Evolutionary conservation across 805 yeast genomes (phyloP), one percentile per base, ranked within the genome.

Genomic region (Teunomyces barrocoloradensis): DNA sequence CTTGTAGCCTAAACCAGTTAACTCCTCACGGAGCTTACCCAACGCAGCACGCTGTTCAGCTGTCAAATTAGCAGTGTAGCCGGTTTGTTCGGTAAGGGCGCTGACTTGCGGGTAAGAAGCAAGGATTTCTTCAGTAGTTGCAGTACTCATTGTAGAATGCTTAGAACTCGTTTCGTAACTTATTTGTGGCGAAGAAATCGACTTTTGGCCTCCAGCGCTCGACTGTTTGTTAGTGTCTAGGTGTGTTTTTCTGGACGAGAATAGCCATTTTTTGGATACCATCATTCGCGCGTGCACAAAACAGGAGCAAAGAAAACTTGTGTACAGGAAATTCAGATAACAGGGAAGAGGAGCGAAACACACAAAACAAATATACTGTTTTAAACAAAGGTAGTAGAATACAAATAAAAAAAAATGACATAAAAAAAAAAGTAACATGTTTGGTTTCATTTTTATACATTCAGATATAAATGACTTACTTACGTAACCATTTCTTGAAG

Each of bases 1-100:
- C n/a, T 74, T 76, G 71, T 75, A 89, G 4, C 95, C 96, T 44
- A 71, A 77, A 10, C 76, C 84, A 48, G 67, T 68, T 53, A 91
- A 75, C 42, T 76, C 70, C 15, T 70, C 74, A 57, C 84, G 81
- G 48, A 94, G 69, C 53, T 80, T 75, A 38, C 71, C 75, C 50
- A 92, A 69, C 23, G 78, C 76, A 27, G 71, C 67, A 63, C 78
- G 72, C 69, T 94, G 96, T 41, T 80, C 81, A 7, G 78, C 79
- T 9, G 89, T 83, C 52, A 89, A 72, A 60, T 80, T 81, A 27
- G 97, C 96, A 23, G 96, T 89, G 66, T 81, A 84, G 4, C 97
- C 97, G 21, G 87, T 73, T 52, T 79, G 80, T 15, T 68, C 65
- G 13, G 82, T 79, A 18, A 80, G 77, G n/a, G 86, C 83, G 42